Conservation (phyloP, 352 stramenopile species). For the Thalassiosira allenii region DNA sequence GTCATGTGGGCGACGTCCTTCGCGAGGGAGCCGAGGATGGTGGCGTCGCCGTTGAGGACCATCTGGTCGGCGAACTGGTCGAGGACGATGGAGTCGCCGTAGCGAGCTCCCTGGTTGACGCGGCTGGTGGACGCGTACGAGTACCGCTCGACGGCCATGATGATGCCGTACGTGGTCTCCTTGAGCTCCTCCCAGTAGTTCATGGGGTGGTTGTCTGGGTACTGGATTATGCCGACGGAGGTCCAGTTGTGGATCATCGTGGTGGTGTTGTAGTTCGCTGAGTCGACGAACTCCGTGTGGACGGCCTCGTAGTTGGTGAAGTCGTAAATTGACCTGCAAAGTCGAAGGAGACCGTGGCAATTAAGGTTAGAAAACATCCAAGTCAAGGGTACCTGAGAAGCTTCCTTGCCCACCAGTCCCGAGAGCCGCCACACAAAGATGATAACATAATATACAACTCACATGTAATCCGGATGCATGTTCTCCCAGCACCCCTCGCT, state of each 20-base stretch:
- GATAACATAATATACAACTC: constrained; percentile 37
- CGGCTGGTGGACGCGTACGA: constrained; percentile 43
- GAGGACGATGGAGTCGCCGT: constrained; percentile 63
- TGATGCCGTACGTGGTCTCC: not conserved
- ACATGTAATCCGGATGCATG: constrained; percentile 63
- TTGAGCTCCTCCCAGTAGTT: constrained; percentile 60
- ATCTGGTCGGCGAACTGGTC: constrained; percentile 56
- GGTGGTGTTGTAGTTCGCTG: constrained; percentile 25
- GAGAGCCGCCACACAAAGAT: no score
- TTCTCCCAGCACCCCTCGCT: constrained; percentile 70
- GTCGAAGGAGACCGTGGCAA: no score
- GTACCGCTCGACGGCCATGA: constrained; percentile 43
- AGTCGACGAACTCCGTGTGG: constrained; percentile 36
- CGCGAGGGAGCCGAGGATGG: constrained; percentile 36
- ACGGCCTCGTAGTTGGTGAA: constrained; percentile 53
- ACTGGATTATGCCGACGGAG: constrained; percentile 47
- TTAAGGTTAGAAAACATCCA: no score
- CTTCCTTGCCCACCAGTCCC: no score
- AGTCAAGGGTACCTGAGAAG: no score
- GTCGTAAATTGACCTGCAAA: constrained; percentile 57
- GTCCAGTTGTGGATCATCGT: constrained; percentile 30
- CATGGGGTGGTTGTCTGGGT: constrained; percentile 50
- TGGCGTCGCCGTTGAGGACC: constrained; percentile 39
- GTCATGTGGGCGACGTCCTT: constrained; percentile 36
- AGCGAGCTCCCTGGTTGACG: constrained; percentile 54